Conservation (phyloP, 805 yeast species). For the Sungouiella blattae region DNA sequence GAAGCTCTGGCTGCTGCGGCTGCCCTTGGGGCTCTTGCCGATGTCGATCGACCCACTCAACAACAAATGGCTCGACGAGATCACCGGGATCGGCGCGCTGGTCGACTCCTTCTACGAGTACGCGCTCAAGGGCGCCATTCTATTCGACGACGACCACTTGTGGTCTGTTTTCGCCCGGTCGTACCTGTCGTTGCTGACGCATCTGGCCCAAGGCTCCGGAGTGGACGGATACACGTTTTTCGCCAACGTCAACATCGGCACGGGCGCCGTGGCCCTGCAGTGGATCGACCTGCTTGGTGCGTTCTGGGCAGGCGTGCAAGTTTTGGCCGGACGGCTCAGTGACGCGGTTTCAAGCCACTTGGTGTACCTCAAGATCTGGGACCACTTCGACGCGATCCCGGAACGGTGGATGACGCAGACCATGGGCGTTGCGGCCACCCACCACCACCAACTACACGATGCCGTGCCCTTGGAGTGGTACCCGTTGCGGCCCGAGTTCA, state of each 20-base stretch:
- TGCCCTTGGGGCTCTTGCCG: constrained; percentile 64
- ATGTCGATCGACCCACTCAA: constrained; percentile 66
- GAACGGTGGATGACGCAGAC: constrained; percentile 66
- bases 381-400: constrained; percentile 74
- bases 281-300: constrained; percentile 91
- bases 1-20: constrained; percentile 66
- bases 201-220: constrained; percentile 32
- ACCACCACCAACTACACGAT: neutral
- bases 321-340: constrained; percentile 66
- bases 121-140: constrained; percentile 69
- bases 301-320: constrained; percentile 84
- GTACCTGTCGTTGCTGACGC: constrained; percentile 50
- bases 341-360: constrained; percentile 63
- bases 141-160: constrained; percentile 62
- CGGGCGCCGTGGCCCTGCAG: constrained; percentile 47
- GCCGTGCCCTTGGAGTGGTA: constrained; percentile 76
- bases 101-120: constrained; percentile 89
- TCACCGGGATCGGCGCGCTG: constrained; percentile 87
- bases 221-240: constrained; percentile 32
- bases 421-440: neutral
- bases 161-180: constrained; percentile 53
- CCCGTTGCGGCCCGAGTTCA: constrained; percentile 87
- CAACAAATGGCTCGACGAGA: constrained; percentile 52
- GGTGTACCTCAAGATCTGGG: constrained; percentile 73
- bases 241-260: constrained; percentile 54